Evolutionary conservation across 2,329 filamentous ascomycete species (phyloP).

Genomic region (Pyrenochaeta sp.): DNA sequence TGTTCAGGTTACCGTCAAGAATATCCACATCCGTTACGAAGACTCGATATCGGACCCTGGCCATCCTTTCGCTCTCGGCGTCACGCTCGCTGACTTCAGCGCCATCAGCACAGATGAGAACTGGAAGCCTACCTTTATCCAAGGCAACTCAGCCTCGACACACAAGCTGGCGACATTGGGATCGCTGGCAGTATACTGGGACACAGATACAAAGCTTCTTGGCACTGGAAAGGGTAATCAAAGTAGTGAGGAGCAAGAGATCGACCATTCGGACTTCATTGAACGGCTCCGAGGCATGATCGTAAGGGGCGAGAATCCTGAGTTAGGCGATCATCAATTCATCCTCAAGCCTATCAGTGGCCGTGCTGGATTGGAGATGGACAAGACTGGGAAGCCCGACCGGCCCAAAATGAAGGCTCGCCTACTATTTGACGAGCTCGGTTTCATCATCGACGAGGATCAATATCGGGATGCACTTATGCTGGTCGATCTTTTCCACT

Average conservation of each 20-base stretch:
- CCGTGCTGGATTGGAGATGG: constrained; percentile 90
- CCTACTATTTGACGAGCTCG: constrained; percentile 94
- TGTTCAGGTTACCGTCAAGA: constrained; percentile 95
- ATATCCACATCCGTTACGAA: constrained; percentile 98
- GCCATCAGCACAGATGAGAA: constrained; percentile 94
- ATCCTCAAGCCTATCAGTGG: constrained; percentile 96
- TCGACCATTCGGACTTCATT: constrained; percentile 80
- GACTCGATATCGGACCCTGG: constrained; percentile 94
- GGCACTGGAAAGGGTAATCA: constrained; percentile 80
- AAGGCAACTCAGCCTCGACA: constrained; percentile 81
- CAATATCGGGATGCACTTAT: constrained; percentile 97
- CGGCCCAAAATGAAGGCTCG: constrained; percentile 89
- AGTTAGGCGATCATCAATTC: constrained; percentile 77
- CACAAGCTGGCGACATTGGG: constrained; percentile 94
- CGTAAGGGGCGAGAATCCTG: constrained; percentile 70
- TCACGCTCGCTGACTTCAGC: constrained; percentile 95
- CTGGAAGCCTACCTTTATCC: constrained; percentile 96
- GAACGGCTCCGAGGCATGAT: constrained; percentile 81
- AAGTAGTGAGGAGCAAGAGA: constrained; percentile 64
- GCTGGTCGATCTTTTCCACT: constrained; percentile 98
- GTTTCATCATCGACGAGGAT: constrained; percentile 95
- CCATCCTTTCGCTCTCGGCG: constrained; percentile 90
- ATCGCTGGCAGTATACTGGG: constrained; percentile 95
- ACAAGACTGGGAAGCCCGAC: constrained; percentile 85
- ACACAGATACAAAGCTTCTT: constrained; percentile 87